These are phyloP conservation scores for Aspergillus haitiensis DNA, from an alignment of 495 filamentous ascomycete genomes.

Conservation along the genomic window DNA sequence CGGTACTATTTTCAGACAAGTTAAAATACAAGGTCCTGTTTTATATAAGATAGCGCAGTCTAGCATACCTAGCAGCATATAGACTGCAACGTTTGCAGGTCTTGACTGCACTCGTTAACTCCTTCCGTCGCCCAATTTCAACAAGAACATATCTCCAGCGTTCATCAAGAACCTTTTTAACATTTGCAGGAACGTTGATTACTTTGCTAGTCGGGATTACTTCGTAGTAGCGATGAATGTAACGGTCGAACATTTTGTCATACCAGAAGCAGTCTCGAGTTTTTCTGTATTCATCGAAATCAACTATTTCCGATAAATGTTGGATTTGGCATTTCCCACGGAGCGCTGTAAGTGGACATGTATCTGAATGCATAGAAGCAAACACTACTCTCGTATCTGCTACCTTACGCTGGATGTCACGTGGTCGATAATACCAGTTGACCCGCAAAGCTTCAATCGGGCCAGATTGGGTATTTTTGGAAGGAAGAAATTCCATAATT, in stretches of 20 bases:
- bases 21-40: neutral
- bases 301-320: slow-evolving; percentile 81
- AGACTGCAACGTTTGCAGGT: slow-evolving; percentile 85
- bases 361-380: slow-evolving; percentile 98
- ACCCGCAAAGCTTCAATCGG: slow-evolving; percentile 85
- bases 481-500: slow-evolving; percentile 95
- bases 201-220: slow-evolving; percentile 89
- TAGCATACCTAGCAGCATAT: slow-evolving; percentile 81
- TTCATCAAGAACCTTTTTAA: slow-evolving; percentile 93
- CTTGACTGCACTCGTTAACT: slow-evolving; percentile 95
- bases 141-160: slow-evolving; percentile 94
- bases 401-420: slow-evolving; percentile 89
- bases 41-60: neutral
- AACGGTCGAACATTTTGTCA: slow-evolving; percentile 95
- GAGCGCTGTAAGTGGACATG: slow-evolving; percentile 84
- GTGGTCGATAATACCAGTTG: slow-evolving; percentile 98
- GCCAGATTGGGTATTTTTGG: slow-evolving; percentile 65
- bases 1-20: slow-evolving; percentile 55
- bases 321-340: slow-evolving; percentile 88
- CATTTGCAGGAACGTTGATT: slow-evolving; percentile 90
- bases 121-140: slow-evolving; percentile 86
- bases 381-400: slow-evolving; percentile 87
- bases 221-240: slow-evolving; percentile 96
- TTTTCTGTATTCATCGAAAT: slow-evolving; percentile 82
- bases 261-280: slow-evolving; percentile 89